These are phyloP conservation scores for Lachancea quebecensis DNA, from an alignment of 805 yeast species.

Conservation along the genomic window DNA sequence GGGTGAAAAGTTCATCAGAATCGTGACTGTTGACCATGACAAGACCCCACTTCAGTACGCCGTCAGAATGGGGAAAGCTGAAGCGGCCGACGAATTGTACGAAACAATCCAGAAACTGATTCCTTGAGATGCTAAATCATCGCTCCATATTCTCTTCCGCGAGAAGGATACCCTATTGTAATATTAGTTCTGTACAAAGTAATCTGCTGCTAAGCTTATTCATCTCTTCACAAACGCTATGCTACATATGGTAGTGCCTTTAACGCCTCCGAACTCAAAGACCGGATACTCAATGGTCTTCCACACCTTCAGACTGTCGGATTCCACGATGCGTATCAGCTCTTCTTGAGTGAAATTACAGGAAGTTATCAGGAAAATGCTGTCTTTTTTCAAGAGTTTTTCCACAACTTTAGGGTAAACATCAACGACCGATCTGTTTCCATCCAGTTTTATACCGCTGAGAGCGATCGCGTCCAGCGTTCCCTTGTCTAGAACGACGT, in stretches of 20 bases:
- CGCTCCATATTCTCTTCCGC: conserved; percentile 1
- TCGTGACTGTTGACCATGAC: conserved; percentile 57
- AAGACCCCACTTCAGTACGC: conserved; percentile 78
- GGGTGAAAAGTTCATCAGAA: conserved; percentile 76
- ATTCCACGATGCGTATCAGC: conserved; percentile 46
- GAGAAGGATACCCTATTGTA: conserved; percentile 1
- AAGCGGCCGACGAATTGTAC: conserved; percentile 50
- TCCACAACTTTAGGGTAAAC: conserved; percentile 57
- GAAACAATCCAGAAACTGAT: conserved; percentile 28
- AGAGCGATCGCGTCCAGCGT: conserved; percentile 95
- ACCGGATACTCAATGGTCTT: conserved; percentile 67
- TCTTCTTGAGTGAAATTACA: conserved; percentile 90
- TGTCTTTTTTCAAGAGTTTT: conserved; percentile 46
- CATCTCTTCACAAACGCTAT: conserved; percentile 57
- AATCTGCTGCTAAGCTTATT: neutral
- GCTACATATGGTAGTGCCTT: conserved; percentile 84
- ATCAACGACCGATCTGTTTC: conserved; percentile 44
- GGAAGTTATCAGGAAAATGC: conserved; percentile 72
- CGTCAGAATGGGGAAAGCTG: conserved; percentile 58
- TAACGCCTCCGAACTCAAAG: conserved; percentile 82
- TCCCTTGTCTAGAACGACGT: conserved; percentile 85
- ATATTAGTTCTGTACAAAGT: conserved; percentile 4
- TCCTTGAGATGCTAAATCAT: conserved; percentile 1
- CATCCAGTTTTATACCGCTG: conserved; percentile 48
- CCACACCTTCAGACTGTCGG: conserved; percentile 48